These are phyloP conservation scores for Dioscorea dumetorum DNA, from an alignment of 106 monocot genomes.

Conservation along the genomic window DNA sequence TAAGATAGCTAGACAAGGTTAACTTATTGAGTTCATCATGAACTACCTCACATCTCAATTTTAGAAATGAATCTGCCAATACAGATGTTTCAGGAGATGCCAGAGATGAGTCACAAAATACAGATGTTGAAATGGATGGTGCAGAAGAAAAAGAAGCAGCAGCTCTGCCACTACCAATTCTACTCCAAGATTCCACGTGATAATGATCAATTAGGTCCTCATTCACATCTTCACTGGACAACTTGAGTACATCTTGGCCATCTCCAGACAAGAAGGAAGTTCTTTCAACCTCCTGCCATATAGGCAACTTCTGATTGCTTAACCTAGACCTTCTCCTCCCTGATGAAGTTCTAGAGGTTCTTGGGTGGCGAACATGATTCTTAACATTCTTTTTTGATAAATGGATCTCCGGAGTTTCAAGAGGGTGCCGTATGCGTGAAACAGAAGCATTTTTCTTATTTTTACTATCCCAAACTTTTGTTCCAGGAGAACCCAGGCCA, in stretches of 20 bases:
- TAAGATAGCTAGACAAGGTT: neutral
- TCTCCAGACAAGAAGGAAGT: constrained; percentile 53
- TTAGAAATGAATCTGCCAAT: constrained; percentile 79
- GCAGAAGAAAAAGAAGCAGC: constrained; percentile 60
- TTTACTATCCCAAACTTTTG: constrained; percentile 95
- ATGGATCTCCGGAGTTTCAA: constrained; percentile 61
- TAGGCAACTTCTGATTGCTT: constrained; percentile 32
- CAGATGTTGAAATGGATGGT: constrained; percentile 49
- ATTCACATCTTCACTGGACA: constrained; percentile 29
- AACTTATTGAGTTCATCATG: neutral
- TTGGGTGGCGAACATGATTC: constrained; percentile 31
- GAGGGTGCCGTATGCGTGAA: constrained; percentile 79
- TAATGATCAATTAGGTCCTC: constrained; percentile 36
- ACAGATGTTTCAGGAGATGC: constrained; percentile 42
- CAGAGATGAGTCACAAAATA: constrained; percentile 26
- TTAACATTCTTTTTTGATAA: constrained; percentile 39
- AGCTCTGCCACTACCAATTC: constrained; percentile 45
- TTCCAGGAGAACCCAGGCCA: constrained; percentile 91
- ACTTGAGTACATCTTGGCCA: constrained; percentile 39
- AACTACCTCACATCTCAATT: constrained; percentile 89
- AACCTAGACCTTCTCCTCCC: constrained; percentile 60
- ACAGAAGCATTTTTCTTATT: constrained; percentile 50
- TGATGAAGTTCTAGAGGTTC: constrained; percentile 40
- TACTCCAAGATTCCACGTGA: constrained; percentile 41
- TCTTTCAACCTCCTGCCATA: constrained; percentile 69